phyloP scores from a whole-genome alignment of 805 yeast genomes.

The Lachancea dasiensis region DNA sequence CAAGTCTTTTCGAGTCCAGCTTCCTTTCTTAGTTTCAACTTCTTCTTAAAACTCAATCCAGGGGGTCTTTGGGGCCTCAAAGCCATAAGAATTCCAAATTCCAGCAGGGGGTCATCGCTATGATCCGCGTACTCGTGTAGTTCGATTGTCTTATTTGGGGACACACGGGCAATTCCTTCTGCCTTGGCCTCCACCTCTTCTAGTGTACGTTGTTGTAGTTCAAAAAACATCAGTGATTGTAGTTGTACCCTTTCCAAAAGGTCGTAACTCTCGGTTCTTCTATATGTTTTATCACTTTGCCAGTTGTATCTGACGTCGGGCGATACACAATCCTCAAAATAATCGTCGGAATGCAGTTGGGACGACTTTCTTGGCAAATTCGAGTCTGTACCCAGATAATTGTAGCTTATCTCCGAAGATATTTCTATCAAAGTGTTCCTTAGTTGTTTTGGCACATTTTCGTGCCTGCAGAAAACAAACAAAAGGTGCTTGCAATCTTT shows the following conservation, averaged over 20 bases:
- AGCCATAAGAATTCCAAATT: conserved; percentile 16
- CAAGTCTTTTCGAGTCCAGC: conserved; percentile 17
- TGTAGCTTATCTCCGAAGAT: conserved; percentile 15
- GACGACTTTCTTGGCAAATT: conserved; percentile 1
- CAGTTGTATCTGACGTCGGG: not conserved
- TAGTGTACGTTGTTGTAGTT: conserved; percentile 5
- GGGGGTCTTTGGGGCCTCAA: conserved; percentile 27
- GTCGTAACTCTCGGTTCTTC: not conserved
- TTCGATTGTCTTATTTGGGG: conserved; percentile 17
- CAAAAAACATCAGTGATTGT: conserved; percentile 5
- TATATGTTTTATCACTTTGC: not conserved
- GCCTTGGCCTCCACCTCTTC: conserved; percentile 10
- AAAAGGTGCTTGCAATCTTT: conserved; percentile 49
- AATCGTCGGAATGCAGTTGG: conserved; percentile 12
- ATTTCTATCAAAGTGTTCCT: conserved; percentile 21
- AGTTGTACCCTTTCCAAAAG: conserved; percentile 3
- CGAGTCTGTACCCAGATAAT: no score
- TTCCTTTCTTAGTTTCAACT: conserved; percentile 19
- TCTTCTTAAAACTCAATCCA: conserved; percentile 22
- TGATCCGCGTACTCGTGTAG: conserved; percentile 25
- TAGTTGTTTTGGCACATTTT: conserved; percentile 28
- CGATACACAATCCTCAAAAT: conserved; percentile 9
- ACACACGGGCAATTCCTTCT: conserved; percentile 4
- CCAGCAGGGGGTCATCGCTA: conserved; percentile 12
- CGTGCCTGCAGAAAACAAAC: conserved; percentile 41